Base-by-base conservation (phyloP, 345 rosid species). In the Populus ilicifolia region DNA sequence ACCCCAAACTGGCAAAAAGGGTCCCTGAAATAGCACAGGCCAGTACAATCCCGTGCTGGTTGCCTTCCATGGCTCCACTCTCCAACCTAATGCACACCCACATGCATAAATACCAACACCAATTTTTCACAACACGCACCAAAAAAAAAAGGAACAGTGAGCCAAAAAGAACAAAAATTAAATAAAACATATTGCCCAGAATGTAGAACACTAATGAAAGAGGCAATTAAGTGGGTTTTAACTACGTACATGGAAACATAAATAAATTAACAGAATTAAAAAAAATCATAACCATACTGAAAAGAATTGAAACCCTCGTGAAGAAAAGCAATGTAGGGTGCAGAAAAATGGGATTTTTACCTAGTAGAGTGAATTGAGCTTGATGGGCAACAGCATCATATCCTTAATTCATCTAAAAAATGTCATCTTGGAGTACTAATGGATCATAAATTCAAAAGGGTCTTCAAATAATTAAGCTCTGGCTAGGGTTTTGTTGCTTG, bases 11-110 rank as follows among this genome's bases (percentile, higher is more conserved):
- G 2, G 89, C 69, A 69, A 91, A 93, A 82, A 96, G 95, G 89
- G 92, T 78, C 85, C 99, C 97, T 65, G 95, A 92, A 86, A 92
- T 86, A 59, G 87, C 82, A 80, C 98, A 93, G 72, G 97, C 90
- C 83, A 96, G 77, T 52, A 86, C 83, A 80, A 88, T 76, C 82
- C 81, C 87, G 70, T 81, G 88, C 75, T 87, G 91, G 73, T 91
- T 91, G 83, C 91, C 90, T 87, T 90, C 94, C 99, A 95, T 95
- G 87, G 89, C 87, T 81, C 77, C 89, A 81, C 82, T 81, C 82
- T 82, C 79, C 81, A 81, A 79, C 89, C 97, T 92, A 72, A 56
- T 79, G 78, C 75, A 61, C 29, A 36, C 10, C 71, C 35, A 77
- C 88, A 75, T 70, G 80, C 85, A 89, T 14, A 56, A 83, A 23